Evolutionary conservation across 176 grass and related monocot species (phyloP).

Genomic region (Oryza meridionalis): DNA sequence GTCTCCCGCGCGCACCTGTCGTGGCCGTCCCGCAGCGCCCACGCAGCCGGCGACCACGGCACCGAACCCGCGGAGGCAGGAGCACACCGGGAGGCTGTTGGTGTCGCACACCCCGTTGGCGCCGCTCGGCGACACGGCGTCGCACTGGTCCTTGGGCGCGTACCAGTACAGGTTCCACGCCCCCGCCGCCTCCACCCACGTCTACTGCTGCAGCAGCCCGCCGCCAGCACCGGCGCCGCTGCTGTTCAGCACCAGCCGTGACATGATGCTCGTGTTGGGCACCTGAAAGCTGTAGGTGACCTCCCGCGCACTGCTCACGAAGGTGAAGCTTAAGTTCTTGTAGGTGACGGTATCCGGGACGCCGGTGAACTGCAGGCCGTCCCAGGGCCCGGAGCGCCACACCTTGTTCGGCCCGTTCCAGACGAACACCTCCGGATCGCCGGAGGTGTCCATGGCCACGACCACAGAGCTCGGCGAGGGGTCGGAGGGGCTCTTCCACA

Average conservation of each 20-base stretch:
- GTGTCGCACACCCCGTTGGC: slow-evolving; percentile 51
- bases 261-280: slow-evolving; percentile 26
- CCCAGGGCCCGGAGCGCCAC: slow-evolving; percentile 64
- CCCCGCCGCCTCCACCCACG: slow-evolving; percentile 21
- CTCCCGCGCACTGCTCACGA: slow-evolving; percentile 39
- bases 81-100: slow-evolving; percentile 35
- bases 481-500: slow-evolving; percentile 59
- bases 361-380: slow-evolving; percentile 64
- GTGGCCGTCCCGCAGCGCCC: slow-evolving; percentile 33
- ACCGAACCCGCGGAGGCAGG: slow-evolving; percentile 52
- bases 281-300: slow-evolving; percentile 61
- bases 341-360: slow-evolving; percentile 50
- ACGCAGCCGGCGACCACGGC: slow-evolving; percentile 42
- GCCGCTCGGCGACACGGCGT: slow-evolving; percentile 46
- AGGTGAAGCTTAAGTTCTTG: slow-evolving; percentile 47
- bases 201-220: slow-evolving; percentile 55
- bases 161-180: slow-evolving; percentile 65
- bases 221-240: neutral
- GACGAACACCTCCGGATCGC: slow-evolving; percentile 61
- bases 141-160: slow-evolving; percentile 68
- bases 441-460: slow-evolving; percentile 39
- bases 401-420: slow-evolving; percentile 31
- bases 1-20: slow-evolving; percentile 48
- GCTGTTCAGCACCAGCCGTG: slow-evolving; percentile 45
- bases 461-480: slow-evolving; percentile 44